These are phyloP conservation scores for Colletotrichum costaricense DNA, from an alignment of 2,329 filamentous ascomycete species.

Conservation along the genomic window DNA sequence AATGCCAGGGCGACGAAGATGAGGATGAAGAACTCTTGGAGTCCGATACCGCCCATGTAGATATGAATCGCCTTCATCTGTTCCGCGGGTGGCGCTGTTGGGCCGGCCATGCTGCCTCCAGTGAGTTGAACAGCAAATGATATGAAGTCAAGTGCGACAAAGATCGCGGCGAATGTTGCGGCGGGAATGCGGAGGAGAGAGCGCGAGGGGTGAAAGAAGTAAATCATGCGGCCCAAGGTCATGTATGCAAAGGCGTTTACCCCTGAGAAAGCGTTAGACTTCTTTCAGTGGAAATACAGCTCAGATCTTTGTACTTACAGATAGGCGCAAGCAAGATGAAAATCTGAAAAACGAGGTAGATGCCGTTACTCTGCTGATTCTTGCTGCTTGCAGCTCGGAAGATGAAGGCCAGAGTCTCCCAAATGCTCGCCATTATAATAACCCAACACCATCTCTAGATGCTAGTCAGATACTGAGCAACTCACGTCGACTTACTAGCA, in stretches of 20 bases:
- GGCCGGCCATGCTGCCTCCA: slow-evolving; percentile 44
- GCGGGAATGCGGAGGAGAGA: slow-evolving; percentile 51
- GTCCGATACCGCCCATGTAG: slow-evolving; percentile 63
- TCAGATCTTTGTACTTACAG: slow-evolving; percentile 36
- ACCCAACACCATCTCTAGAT: slow-evolving; percentile 48
- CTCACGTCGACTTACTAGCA: too few species aligned
- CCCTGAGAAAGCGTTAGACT: slow-evolving; percentile 39
- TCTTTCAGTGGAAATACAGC: too few species aligned
- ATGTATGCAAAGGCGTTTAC: slow-evolving; percentile 62
- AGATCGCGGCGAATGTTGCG: slow-evolving; percentile 48
- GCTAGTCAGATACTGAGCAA: neutral
- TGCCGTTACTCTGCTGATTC: slow-evolving; percentile 40
- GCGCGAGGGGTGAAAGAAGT: slow-evolving; percentile 53
- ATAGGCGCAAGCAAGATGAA: slow-evolving; percentile 45
- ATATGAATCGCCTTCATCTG: slow-evolving; percentile 50
- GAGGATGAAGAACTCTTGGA: slow-evolving; percentile 63
- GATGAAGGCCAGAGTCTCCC: slow-evolving; percentile 44
- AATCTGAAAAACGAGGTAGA: slow-evolving; percentile 41
- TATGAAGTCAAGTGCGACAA: slow-evolving; percentile 54
- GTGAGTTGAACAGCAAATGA: slow-evolving; percentile 49
- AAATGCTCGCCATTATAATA: slow-evolving; percentile 48
- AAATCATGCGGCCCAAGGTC: slow-evolving; percentile 56
- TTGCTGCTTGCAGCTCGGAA: slow-evolving; percentile 43
- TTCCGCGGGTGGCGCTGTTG: slow-evolving; percentile 40
- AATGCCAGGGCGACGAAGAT: slow-evolving; percentile 55